phyloP scores from a whole-genome alignment of 176 grass and related monocot species.

The Musa troglodytarum region DNA sequence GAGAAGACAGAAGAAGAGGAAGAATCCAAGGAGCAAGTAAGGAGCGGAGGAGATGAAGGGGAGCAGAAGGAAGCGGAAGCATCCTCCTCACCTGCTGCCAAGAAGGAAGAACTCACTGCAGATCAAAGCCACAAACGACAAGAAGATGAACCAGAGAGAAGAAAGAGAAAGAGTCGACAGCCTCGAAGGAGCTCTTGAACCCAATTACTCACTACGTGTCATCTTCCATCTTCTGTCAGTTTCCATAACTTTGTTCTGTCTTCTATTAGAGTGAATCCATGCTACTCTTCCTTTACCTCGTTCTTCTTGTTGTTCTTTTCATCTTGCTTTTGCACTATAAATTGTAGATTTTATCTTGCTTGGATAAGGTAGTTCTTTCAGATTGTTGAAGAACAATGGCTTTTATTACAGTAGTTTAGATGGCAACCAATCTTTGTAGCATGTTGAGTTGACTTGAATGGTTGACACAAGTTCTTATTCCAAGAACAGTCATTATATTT shows the following conservation, averaged over 20 bases:
- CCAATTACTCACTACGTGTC: neutral
- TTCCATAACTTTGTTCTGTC: neutral
- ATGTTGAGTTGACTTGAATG: too few species aligned
- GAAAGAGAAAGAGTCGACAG: constrained; percentile 4
- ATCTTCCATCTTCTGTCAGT: neutral
- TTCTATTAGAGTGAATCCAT: neutral
- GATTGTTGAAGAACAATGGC: neutral
- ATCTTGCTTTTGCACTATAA: neutral
- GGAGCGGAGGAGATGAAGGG: neutral
- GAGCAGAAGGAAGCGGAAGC: neutral
- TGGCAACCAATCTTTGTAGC: too few species aligned
- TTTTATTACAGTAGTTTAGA: too few species aligned
- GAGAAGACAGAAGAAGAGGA: neutral
- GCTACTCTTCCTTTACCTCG: neutral
- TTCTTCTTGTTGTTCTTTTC: neutral
- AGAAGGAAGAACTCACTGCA: neutral
- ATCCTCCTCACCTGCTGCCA: neutral
- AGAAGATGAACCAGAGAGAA: neutral
- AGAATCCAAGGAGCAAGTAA: neutral
- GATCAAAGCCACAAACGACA: neutral
- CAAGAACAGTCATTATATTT: too few species aligned
- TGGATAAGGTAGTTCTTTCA: neutral
- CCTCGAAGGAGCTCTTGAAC: constrained; percentile 4
- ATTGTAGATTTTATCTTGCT: neutral
- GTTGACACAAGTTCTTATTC: too few species aligned